phyloP scores from a whole-genome alignment of 495 filamentous ascomycete species.

The Penicillium parvum region DNA sequence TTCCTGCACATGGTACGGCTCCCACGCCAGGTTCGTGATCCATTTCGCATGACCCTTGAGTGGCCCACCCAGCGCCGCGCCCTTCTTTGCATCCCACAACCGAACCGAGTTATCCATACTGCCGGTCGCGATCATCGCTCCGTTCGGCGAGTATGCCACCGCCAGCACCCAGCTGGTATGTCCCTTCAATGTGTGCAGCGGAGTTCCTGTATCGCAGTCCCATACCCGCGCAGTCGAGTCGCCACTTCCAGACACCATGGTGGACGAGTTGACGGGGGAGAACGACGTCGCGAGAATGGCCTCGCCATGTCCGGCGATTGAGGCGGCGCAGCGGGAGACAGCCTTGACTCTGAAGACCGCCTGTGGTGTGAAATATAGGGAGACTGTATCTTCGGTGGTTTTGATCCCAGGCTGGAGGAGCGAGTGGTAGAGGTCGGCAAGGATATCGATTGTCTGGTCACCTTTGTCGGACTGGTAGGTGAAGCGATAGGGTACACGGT shows the following conservation, averaged over 20 bases:
- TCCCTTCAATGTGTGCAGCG: conserved; percentile 82
- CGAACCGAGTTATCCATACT: conserved; percentile 91
- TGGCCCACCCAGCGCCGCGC: conserved; percentile 66
- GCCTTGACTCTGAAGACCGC: conserved; percentile 92
- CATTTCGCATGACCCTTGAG: conserved; percentile 90
- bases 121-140: conserved; percentile 77
- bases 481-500: conserved; percentile 86
- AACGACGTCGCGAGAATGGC: conserved; percentile 87
- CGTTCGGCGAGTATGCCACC: conserved; percentile 82
- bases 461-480: conserved; percentile 58
- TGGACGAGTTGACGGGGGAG: conserved; percentile 73
- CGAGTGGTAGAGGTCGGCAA: conserved; percentile 71
- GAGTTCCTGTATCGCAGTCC: conserved; percentile 94
- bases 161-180: conserved; percentile 92
- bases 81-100: conserved; percentile 84
- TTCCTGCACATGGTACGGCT: conserved; percentile 84
- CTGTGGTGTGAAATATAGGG: conserved; percentile 80
- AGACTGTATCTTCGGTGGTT: conserved; percentile 70
- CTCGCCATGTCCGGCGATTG: conserved; percentile 87
- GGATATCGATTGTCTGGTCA: conserved; percentile 53
- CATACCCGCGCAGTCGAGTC: conserved; percentile 91
- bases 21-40: conserved; percentile 86
- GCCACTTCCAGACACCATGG: conserved; percentile 84
- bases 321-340: conserved; percentile 82
- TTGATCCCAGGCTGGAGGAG: conserved; percentile 59